phyloP scores from a whole-genome alignment of 495 filamentous ascomycete genomes.

The Annulohypoxylon maeteangense region DNA sequence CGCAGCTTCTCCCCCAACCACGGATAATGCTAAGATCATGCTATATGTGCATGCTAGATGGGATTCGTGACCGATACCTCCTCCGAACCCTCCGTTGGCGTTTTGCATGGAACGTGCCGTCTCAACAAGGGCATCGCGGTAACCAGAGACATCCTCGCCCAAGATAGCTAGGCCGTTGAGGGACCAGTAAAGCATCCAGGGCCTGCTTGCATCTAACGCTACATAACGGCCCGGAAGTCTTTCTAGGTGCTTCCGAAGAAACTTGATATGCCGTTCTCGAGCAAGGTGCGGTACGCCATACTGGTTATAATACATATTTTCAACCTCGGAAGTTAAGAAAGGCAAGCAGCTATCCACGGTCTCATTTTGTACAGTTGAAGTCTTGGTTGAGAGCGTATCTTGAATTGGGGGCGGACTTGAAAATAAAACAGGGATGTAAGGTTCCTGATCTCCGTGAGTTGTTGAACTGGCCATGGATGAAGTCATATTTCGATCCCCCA shows the following conservation, averaged over 20 bases:
- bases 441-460: slow-evolving; percentile 44
- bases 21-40: slow-evolving; percentile 76
- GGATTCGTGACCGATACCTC: slow-evolving; percentile 88
- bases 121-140: slow-evolving; percentile 72
- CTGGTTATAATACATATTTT: slow-evolving; percentile 63
- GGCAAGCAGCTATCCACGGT: slow-evolving; percentile 76
- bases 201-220: slow-evolving; percentile 80
- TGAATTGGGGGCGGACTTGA: slow-evolving; percentile 68
- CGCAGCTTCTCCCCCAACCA: slow-evolving; percentile 77
- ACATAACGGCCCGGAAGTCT: slow-evolving; percentile 73
- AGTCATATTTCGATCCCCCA: slow-evolving; percentile 10
- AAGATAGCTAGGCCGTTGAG: slow-evolving; percentile 76
- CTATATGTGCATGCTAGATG: slow-evolving; percentile 92
- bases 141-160: slow-evolving; percentile 77
- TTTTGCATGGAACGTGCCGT: slow-evolving; percentile 87
- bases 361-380: slow-evolving; percentile 72
- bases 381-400: slow-evolving; percentile 74
- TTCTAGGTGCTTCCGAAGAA: slow-evolving; percentile 73
- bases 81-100: slow-evolving; percentile 85
- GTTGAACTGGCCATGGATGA: slow-evolving; percentile 22
- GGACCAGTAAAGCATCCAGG: slow-evolving; percentile 95
- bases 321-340: slow-evolving; percentile 66
- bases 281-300: slow-evolving; percentile 79
- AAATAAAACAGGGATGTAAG: slow-evolving; percentile 71
- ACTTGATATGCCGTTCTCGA: slow-evolving; percentile 76